Base-by-base conservation (phyloP, 331 rosid genomes). In the Ulmus americana region DNA sequence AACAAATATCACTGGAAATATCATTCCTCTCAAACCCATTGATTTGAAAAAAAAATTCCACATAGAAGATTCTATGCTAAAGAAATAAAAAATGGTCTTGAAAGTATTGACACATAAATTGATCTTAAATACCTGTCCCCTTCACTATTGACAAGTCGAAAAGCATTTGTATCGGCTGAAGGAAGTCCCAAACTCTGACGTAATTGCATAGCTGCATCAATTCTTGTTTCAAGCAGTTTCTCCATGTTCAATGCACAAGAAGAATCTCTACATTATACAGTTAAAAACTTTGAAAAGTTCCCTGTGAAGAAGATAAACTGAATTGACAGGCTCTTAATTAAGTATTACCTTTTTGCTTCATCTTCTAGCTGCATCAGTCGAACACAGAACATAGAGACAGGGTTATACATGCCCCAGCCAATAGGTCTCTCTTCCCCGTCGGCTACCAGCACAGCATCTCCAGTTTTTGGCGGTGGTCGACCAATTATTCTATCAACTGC, bases 341-440 rank as follows among this genome's bases (percentile, higher is more conserved):
- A n/a, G n/a, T n/a, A n/a, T n/a, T n/a, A n/a, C 97, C 97, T 83
- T 22, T 66, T 76, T 73, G 87, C 85, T 75, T 92, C 97, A 49
- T 83, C 86, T 72, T 86, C 89, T 65, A 92, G 81, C 80, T 92
- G 95, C 96, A 92, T 92, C 48, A 92, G 87, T 64, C 94, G 86
- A 59, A 92, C 94, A 76, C 85, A 85, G 74, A 86, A 92, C 96
- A 92, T 86, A 63, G 96, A 92, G 63, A 67, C 85, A 11, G 98
- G 85, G 80, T 92, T 89, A 77, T 89, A 92, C 86, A 86, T 65
- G 66, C 98, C 95, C 98, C 98, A 88, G 0, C 96, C 96, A 8
- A 89, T 85, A 18, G 96, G 89, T 54, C 77, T 92, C 58, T 86
- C 94, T 40, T 85, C 45, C 65, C 97, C 97, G 76, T 88, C 97